A percentile compares a stretch with the other conserved stretches of the same genome.
phyloP scores from a whole-genome alignment of 106 monocot species.

The Phalaenopsis aphrodite region DNA sequence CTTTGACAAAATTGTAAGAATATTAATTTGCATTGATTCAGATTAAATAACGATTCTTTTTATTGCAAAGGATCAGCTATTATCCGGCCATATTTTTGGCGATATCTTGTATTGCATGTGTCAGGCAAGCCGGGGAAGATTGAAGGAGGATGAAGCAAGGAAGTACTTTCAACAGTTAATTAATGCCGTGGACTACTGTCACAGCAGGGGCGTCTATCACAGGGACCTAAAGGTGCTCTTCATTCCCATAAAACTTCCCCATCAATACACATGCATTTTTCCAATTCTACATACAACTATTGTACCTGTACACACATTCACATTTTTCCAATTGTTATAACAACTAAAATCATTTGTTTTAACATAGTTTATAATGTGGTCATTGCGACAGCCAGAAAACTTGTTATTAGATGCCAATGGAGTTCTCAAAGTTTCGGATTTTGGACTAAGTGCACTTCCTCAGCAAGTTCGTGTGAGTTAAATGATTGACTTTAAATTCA shows the following conservation, averaged over 20 bases:
- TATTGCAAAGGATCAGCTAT: neutral
- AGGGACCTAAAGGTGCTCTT: constrained; percentile 77
- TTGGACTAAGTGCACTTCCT: constrained; percentile 88
- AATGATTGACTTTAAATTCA: neutral
- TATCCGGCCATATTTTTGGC: neutral
- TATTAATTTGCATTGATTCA: constrained; percentile 6
- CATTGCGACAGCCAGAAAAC: constrained; percentile 48
- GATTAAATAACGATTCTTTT: neutral
- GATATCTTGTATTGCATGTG: constrained; percentile 5
- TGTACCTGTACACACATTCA: neutral
- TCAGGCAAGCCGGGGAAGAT: constrained; percentile 56
- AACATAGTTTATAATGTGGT: constrained; percentile 7
- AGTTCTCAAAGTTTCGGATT: constrained; percentile 83
- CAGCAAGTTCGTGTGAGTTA: constrained; percentile 66
- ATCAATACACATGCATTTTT: neutral
- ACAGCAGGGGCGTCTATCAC: constrained; percentile 91
- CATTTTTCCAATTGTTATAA: neutral
- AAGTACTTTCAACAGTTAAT: constrained; percentile 95
- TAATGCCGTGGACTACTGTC: constrained; percentile 89
- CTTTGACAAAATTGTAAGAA: constrained; percentile 88
- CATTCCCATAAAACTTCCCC: neutral
- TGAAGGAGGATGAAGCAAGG: constrained; percentile 92
- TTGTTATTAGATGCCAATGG: constrained; percentile 71
- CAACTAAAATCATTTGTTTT: neutral
- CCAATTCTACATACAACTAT: neutral